These are phyloP conservation scores for Thalassiosira mediterranea DNA, from an alignment of 352 stramenopile species.

Conservation along the genomic window DNA sequence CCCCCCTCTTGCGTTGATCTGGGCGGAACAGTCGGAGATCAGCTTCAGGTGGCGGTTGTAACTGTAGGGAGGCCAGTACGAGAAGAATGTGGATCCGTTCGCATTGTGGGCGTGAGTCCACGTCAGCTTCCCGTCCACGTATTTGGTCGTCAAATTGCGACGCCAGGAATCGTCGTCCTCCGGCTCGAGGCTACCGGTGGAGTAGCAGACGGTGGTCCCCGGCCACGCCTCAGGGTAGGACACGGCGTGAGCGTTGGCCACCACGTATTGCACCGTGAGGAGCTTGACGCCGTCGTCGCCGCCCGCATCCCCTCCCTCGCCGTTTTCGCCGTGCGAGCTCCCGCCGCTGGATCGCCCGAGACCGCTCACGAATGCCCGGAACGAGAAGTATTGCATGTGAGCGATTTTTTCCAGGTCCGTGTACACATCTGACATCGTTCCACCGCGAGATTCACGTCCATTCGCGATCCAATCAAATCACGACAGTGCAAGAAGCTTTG, in stretches of 20 bases:
- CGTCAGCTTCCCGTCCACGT: conserved; percentile 67
- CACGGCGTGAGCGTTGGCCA: conserved; percentile 67
- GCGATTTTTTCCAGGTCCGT: conserved; percentile 79
- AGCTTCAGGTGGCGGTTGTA: conserved; percentile 81
- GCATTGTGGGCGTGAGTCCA: conserved; percentile 71
- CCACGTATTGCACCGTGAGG: conserved; percentile 63
- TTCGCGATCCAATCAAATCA: too few relatives aligned
- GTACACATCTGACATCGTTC: too few relatives aligned
- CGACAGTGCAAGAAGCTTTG: too few relatives aligned
- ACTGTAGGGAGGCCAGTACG: conserved; percentile 80
- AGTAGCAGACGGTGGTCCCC: conserved; percentile 64
- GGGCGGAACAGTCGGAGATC: conserved; percentile 48
- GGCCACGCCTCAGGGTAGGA: conserved; percentile 74
- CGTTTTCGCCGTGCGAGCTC: conserved; percentile 9
- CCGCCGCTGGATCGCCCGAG: conserved; percentile 28
- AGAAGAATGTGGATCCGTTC: conserved; percentile 74
- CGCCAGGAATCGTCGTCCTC: conserved; percentile 65
- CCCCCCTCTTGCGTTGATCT: too few relatives aligned
- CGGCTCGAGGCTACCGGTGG: conserved; percentile 38
- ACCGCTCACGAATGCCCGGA: conserved; percentile 56
- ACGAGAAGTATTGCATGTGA: conserved; percentile 83
- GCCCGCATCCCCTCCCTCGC: conserved; percentile 7
- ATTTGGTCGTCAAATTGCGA: conserved; percentile 63
- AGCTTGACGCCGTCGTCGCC: conserved; percentile 43
- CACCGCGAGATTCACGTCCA: too few relatives aligned